phyloP scores from a whole-genome alignment of 345 rosid genomes.

The Boechera divaricarpa region DNA sequence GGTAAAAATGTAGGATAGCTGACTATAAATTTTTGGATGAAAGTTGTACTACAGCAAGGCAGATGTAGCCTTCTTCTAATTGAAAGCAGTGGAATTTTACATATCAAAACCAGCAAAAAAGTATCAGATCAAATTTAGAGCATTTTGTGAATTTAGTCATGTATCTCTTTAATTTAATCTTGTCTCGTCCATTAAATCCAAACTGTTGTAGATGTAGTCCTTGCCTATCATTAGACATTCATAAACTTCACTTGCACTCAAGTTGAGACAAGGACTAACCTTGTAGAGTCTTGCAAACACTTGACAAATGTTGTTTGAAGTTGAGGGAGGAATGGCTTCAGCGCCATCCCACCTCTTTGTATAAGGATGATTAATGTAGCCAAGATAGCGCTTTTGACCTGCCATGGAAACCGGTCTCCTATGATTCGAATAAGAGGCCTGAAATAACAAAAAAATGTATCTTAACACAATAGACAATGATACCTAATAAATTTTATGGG shows the following conservation, averaged over 20 bases:
- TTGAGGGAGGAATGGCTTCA: conserved; percentile 98
- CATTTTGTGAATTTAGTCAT: neutral
- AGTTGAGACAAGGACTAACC: conserved; percentile 53
- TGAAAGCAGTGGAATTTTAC: neutral
- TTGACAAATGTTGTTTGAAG: conserved; percentile 96
- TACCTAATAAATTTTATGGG: conserved; percentile 13
- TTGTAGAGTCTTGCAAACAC: conserved; percentile 88
- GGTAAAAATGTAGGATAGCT: neutral
- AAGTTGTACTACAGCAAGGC: neutral
- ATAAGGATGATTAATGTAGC: conserved; percentile 80
- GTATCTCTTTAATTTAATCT: neutral
- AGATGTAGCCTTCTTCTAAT: neutral
- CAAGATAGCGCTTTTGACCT: conserved; percentile 95
- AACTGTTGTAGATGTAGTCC: neutral
- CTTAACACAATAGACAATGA: conserved; percentile 3
- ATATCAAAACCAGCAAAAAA: neutral
- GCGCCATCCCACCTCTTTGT: conserved; percentile 83
- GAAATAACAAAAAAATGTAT: conserved; percentile 44
- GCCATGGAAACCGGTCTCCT: conserved; percentile 99
- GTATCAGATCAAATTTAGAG: neutral
- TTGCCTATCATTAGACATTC: conserved; percentile 19
- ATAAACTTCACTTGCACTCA: conserved; percentile 3
- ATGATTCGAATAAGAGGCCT: conserved; percentile 97
- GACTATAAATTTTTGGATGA: conserved; percentile 1
- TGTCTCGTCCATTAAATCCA: conserved; percentile 9